These are phyloP conservation scores for Coemansia sp. DNA, from an alignment of 192 early-diverging fungal genomes.

Conservation along the genomic window DNA sequence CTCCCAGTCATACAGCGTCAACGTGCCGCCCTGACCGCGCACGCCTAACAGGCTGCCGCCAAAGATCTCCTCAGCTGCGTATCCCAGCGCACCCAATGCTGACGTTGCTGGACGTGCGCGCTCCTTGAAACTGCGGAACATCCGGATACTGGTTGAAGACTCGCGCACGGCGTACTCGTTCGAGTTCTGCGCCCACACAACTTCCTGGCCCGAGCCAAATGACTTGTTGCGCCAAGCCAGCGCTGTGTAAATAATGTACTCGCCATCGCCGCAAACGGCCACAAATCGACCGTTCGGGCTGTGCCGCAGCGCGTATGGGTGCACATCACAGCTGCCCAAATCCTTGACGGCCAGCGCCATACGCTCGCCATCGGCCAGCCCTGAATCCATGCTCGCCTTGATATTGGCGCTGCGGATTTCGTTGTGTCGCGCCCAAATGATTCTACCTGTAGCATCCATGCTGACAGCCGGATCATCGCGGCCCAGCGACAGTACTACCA, in stretches of 20 bases:
- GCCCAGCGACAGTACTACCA: conserved; percentile 93
- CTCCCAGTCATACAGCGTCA: conserved; percentile 99
- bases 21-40: conserved; percentile 62
- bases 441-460: conserved; percentile 96
- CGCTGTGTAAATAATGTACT: conserved; percentile 99
- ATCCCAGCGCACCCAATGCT: conserved; percentile 67
- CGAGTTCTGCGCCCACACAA: conserved; percentile 97
- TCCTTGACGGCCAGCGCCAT: conserved; percentile 86
- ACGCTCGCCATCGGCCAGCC: conserved; percentile 89
- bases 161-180: conserved; percentile 97
- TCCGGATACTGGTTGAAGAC: conserved; percentile 80
- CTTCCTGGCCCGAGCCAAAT: conserved; percentile 92
- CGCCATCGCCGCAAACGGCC: conserved; percentile 97
- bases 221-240: conserved; percentile 99
- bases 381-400: conserved; percentile 79
- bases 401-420: conserved; percentile 96
- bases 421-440: conserved; percentile 97
- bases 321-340: conserved; percentile 96
- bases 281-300: conserved; percentile 98
- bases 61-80: conserved; percentile 90
- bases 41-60: conserved; percentile 92
- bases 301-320: conserved; percentile 93
- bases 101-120: conserved; percentile 58
- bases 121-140: conserved; percentile 98
- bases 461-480: conserved; percentile 93